A percentile compares a stretch with the other conserved stretches of the same genome.
Evolutionary conservation across 2,329 filamentous ascomycete genomes (phyloP).

Genomic region (Lecanoromycetidae sp.): DNA sequence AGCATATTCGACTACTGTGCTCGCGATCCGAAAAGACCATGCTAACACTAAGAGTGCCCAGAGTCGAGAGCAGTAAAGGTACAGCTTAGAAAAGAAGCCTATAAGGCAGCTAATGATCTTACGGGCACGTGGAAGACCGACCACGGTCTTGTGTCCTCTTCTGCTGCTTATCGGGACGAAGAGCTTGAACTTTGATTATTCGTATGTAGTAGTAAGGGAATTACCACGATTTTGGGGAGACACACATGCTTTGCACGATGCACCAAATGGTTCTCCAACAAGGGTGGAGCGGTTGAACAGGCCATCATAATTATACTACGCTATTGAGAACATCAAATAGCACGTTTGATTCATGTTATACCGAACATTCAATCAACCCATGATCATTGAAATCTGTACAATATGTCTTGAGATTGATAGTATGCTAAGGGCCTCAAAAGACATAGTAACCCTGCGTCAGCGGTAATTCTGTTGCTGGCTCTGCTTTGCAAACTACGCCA

Average conservation of each 20-base stretch:
- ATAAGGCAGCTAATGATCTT: slow-evolving; percentile 30
- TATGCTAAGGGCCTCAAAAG: slow-evolving; percentile 42
- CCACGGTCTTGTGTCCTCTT: slow-evolving; percentile 22
- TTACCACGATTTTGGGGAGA: not conserved
- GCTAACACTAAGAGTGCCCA: no score
- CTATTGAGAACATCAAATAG: not conserved
- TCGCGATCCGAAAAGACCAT: no score
- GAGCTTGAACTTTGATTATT: slow-evolving; percentile 8
- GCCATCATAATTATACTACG: not conserved
- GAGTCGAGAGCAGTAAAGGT: slow-evolving; percentile 14
- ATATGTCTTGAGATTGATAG: no score
- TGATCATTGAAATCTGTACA: not conserved
- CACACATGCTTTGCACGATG: not conserved
- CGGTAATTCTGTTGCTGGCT: slow-evolving; percentile 53
- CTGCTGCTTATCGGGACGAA: slow-evolving; percentile 3
- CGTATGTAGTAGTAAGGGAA: not conserved
- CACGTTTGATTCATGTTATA: not conserved
- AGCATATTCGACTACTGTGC: no score
- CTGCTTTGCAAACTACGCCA: slow-evolving; percentile 53
- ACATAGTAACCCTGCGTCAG: slow-evolving; percentile 61
- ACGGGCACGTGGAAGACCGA: slow-evolving; percentile 35
- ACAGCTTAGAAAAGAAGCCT: slow-evolving; percentile 24
- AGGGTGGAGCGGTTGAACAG: not conserved
- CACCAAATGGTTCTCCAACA: no score
- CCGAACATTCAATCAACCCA: not conserved